Evolutionary conservation across 2,329 filamentous ascomycete species (phyloP), one percentile per base, ranked within the genome.

Genomic region (Cladophialophora exuberans): DNA sequence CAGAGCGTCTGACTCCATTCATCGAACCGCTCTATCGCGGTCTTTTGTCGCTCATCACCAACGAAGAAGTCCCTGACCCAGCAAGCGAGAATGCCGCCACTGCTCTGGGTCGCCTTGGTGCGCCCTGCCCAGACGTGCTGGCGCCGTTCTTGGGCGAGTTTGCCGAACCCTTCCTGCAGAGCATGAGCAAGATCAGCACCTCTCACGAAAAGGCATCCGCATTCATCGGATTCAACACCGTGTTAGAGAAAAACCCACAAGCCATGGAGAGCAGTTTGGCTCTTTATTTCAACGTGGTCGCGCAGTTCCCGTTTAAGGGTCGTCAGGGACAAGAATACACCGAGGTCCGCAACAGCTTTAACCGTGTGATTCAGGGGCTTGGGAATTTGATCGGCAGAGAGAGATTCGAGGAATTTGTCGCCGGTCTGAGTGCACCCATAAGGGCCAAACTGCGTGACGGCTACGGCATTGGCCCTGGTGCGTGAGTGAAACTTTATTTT

Each of bases 181-280:
- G 87, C 2, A 95, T 99, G 82, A 83, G 84, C 57, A 88, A 90
- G 60, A 87, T 97, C 26, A 87, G 90, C 48, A 87, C 89, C 66
- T 93, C 90, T 2, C 89, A 96, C 57, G 94, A 99, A 73, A 99
- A 99, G 75, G 90, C 89, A 1, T 92, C 92, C 22, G 93, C 94
- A 0, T 90, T 97, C 70, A 85, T 90, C 66, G 94, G 94, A 0
- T 97, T 99, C 74, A 89, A 89, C 51, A 81, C 88, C 63, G 82
- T 96, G 43, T 88, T 97, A 3, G 82, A 88, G 59, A 84, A 85
- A 67, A 97, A 97, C 66, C 94, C 94, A 0, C 84, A 91, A 68
- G 90, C 91, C 1, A 93, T 99, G 84, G 94, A 97, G 73, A 87
- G 87, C 63, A 88, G 86, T 54, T 78, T 99, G 35, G 79, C 87